Conservation (phyloP, 345 rosid species). For the Citrus glauca region DNA sequence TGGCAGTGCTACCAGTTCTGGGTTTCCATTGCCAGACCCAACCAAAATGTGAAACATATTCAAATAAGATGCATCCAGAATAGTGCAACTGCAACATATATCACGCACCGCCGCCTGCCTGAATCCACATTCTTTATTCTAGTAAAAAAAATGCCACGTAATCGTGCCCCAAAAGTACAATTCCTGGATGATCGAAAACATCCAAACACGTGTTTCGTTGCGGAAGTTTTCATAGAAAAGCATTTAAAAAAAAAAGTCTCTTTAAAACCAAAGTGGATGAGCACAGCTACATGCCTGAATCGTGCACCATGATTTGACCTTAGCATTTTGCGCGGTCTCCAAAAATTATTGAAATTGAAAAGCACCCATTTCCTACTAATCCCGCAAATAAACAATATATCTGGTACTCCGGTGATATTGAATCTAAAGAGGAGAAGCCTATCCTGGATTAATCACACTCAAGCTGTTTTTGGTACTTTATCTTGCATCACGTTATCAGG, state of each 20-base stretch:
- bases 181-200: background rate
- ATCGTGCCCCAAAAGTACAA: constrained; percentile 3
- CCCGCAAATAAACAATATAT: background rate
- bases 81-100: background rate
- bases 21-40: too few species aligned
- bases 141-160: constrained; percentile 12
- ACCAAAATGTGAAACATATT: background rate
- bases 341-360: constrained; percentile 13
- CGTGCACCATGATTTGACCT: background rate
- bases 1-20: too few species aligned
- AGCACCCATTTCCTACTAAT: constrained; percentile 11
- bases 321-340: background rate
- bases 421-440: constrained; percentile 10
- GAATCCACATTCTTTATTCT: constrained; percentile 6
- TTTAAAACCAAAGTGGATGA: background rate
- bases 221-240: background rate
- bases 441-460: background rate
- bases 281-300: too few species aligned
- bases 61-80: background rate
- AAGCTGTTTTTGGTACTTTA: constrained; percentile 41
- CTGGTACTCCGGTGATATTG: background rate
- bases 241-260: background rate
- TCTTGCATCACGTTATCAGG: constrained; percentile 52
- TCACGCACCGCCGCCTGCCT: background rate
- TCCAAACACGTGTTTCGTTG: background rate